Evolutionary conservation across 371 early-diverging fungal species (phyloP).

Genomic region (Mucor sp.): DNA sequence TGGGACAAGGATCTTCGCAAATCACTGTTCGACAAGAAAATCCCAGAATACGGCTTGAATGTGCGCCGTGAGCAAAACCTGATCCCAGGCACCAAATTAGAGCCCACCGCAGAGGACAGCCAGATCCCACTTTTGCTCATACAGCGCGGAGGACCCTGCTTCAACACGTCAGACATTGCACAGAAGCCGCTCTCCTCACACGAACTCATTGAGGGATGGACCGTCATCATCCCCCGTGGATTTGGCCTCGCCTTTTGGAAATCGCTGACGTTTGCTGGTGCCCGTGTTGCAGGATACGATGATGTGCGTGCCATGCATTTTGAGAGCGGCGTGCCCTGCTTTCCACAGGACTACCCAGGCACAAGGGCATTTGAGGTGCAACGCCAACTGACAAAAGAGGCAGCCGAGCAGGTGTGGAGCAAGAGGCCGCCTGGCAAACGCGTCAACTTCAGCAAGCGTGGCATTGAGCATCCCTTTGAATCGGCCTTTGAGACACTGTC

Average conservation of each 20-base stretch:
- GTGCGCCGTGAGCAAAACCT: conserved; percentile 55
- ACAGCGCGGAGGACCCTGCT: conserved; percentile 58
- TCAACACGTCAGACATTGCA: background rate
- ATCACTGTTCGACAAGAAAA: conserved; percentile 38
- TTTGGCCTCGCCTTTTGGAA: conserved; percentile 90
- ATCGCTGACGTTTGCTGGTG: conserved; percentile 87
- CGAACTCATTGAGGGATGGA: conserved; percentile 71
- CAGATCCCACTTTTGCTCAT: conserved; percentile 80
- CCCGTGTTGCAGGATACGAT: conserved; percentile 70
- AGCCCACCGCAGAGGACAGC: conserved; percentile 54
- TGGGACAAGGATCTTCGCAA: conserved; percentile 64
- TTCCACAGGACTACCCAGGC: conserved; percentile 63
- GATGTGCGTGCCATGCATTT: conserved; percentile 61
- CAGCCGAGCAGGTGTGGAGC: conserved; percentile 46
- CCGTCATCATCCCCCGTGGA: conserved; percentile 78
- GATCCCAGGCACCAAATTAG: conserved; percentile 49
- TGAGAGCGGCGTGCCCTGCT: conserved; percentile 57
- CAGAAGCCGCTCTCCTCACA: conserved; percentile 2
- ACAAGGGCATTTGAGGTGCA: conserved; percentile 56
- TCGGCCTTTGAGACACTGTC: conserved; percentile 46
- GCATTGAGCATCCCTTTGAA: conserved; percentile 65
- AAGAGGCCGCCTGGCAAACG: conserved; percentile 74
- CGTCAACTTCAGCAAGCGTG: conserved; percentile 66
- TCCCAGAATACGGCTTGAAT: conserved; percentile 69
- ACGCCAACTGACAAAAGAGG: conserved; percentile 21